Evolutionary conservation across 2,329 filamentous ascomycete genomes (phyloP), one percentile per base, ranked within the genome.

Genomic region (Cercospora zeina): DNA sequence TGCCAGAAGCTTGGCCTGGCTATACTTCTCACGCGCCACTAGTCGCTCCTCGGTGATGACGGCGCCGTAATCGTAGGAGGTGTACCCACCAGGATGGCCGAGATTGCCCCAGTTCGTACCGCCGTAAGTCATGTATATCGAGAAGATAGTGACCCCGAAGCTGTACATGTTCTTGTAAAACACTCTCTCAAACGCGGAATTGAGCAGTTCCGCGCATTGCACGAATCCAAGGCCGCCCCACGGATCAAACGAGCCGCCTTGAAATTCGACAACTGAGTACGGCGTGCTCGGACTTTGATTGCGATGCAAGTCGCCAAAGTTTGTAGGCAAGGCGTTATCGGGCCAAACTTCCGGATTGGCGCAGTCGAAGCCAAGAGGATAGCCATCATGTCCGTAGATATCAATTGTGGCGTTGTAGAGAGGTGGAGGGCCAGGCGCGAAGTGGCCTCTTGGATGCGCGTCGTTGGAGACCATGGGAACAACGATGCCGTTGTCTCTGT

Each of bases 31-130:
- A 1, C 89, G 83, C 30, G 81, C 77, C 2, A 93, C 78, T 1
- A 82, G 82, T 24, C 90, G 82, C 45, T 89, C 86, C 71, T 95
- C 90, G 1, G 82, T 81, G 57, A 93, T 90, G 6, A 81, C 78
- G 4, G 85, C 80, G 4, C 83, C 82, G 67, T 86, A 87, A 68
- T 87, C 84, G 69, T 87, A 87, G 3, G 79, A 82, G 0, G 80
- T 81, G 67, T 81, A 80, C 13, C 71, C 85, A 10, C 85, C 87
- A 9, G 87, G 82, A 67, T 91, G 85, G 0, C 89, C 88, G 4
- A 91, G 75, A 65, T 91, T 93, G 0, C 90, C 90, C 90, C 90
- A 93, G 72, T 93, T 95, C 0, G 90, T 93, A 5, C 90, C 90
- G 13, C 90, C 90, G 67, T 83, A 90, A 0, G 83, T 49, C 90